Evolutionary conservation across 441 rosid genomes (phyloP), one percentile per base, ranked within the genome.

Genomic region (Sinapis alba): DNA sequence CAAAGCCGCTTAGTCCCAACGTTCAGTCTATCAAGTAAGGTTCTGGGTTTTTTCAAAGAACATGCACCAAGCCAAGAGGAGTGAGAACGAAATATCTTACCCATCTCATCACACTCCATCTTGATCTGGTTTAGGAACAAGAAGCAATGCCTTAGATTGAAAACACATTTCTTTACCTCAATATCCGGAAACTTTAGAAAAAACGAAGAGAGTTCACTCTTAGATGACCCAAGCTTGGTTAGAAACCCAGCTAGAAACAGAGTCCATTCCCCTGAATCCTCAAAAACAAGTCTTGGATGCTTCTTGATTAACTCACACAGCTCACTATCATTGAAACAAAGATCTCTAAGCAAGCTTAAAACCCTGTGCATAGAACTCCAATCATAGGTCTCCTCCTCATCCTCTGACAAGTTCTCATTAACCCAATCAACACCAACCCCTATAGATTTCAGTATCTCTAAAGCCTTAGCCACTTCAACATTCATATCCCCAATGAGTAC

Each of bases 1-100:
- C 92, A 73, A 67, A 92, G 83, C 36, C 87, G 82, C 65, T 57
- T 79, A 65, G 86, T 86, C 23, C 96, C 94, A 56, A 74, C 81
- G 59, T 81, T 88, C 83, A 92, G 75, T 62, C 45, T 59, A 36
- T 28, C 18, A 32, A 86, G 78, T 65, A 90, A 59, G 32, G 83
- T 83, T 53, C 65, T 84, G 26, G 87, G 51, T 82, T 73, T 86
- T 82, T 90, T 89, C 82, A 89, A 76, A 20, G 47, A 64, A 75
- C 67, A 79, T 5, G 87, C 81, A 73, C 90, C 93, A 30, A 92
- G 62, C 72, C 86, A 67, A 9, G 66, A 10, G 0, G 88, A 73
- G 65, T 87, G 84, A 43, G 80, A 64, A 28, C 80, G 77, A 7
- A 86, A 60, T 43, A 90, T 75, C 68, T 82, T 83, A 27, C 74